Conservation (phyloP, 1,284 basidiomycete genomes). For the Trichosporon asahii region DNA sequence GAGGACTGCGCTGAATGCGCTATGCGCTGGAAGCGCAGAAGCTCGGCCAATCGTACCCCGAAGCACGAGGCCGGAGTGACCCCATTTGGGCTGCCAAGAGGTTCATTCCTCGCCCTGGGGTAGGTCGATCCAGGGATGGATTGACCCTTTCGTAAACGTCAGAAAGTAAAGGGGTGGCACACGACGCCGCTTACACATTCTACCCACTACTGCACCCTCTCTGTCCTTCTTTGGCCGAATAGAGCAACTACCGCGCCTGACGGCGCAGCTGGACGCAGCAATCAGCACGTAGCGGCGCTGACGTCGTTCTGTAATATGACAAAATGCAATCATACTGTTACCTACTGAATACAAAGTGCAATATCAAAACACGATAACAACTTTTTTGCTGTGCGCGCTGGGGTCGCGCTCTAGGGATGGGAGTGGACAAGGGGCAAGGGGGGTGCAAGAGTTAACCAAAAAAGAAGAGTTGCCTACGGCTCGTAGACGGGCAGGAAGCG, state of each 20-base stretch:
- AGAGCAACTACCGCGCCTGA: too few relatives aligned
- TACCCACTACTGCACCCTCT: too few relatives aligned
- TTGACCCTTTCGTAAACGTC: too few relatives aligned
- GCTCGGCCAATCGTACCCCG: not conserved
- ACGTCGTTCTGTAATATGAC: not conserved
- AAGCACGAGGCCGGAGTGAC: not conserved
- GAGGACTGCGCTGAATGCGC: not conserved
- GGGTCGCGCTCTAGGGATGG: not conserved
- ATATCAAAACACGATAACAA: not conserved
- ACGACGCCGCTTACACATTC: not conserved
- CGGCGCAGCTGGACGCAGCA: too few relatives aligned
- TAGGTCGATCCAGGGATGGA: not conserved
- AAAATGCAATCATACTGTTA: conserved; percentile 8
- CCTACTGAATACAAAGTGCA: conserved; percentile 8
- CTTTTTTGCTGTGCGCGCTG: not conserved
- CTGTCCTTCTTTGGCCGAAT: too few relatives aligned
- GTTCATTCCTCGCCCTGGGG: not conserved
- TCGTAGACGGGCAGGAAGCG: conserved; percentile 1
- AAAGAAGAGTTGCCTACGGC: not conserved
- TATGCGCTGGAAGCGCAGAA: too few relatives aligned
- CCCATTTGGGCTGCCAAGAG: not conserved
- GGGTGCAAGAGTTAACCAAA: not conserved
- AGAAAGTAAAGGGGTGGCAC: not conserved
- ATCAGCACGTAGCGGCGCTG: too few relatives aligned
- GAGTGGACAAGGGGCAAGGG: not conserved